Conservation (phyloP, 2,329 filamentous ascomycete species). For the Xylariaceae sp. region DNA sequence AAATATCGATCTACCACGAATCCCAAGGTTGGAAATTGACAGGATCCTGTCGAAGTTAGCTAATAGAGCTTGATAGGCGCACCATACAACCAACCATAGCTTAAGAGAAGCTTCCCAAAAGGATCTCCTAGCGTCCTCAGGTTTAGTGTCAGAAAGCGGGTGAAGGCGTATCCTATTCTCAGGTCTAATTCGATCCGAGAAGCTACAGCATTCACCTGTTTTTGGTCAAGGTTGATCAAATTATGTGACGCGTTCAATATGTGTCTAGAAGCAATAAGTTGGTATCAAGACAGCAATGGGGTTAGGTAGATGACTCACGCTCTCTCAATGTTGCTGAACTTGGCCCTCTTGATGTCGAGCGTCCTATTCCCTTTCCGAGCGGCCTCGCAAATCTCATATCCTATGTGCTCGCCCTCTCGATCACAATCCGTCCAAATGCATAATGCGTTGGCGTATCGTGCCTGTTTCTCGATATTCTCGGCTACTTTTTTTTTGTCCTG, state of each 20-base stretch:
- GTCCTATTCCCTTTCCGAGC: conserved; percentile 72
- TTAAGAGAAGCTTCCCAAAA: conserved; percentile 68
- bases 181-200: conserved; percentile 92
- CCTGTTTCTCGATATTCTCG: conserved; percentile 81
- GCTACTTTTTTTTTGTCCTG: conserved; percentile 81
- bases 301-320: conserved; percentile 59
- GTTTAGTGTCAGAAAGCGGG: conserved; percentile 79
- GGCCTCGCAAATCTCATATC: conserved; percentile 82
- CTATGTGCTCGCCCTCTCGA: conserved; percentile 95
- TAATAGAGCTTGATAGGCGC: conserved; percentile 17
- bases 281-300: not conserved
- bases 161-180: conserved; percentile 90
- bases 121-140: conserved; percentile 73
- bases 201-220: conserved; percentile 83
- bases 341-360: conserved; percentile 82
- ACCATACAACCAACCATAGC: conserved; percentile 66
- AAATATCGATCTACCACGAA: conserved; percentile 98
- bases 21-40: conserved; percentile 93
- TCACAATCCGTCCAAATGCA: conserved; percentile 99
- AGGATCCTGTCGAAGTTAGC: conserved; percentile 63
- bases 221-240: conserved; percentile 78
- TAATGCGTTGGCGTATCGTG: conserved; percentile 70
- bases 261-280: conserved; percentile 59
- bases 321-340: conserved; percentile 94
- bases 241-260: conserved; percentile 80